Conservation (phyloP, 2,329 filamentous ascomycete genomes). For the Neocatenulostroma microsporum region DNA sequence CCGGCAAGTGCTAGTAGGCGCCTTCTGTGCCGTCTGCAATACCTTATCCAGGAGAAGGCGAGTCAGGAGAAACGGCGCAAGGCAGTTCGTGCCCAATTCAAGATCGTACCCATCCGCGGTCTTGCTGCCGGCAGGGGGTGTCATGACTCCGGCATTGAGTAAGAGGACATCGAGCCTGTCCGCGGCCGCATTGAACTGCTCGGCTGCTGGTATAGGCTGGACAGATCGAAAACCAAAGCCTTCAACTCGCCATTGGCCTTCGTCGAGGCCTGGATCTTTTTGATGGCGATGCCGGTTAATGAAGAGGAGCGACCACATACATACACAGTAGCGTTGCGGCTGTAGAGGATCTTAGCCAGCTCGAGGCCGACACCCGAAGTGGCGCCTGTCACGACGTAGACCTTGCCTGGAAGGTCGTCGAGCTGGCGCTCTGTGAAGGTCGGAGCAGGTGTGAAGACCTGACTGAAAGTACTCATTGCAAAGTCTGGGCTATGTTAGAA, state of each 20-base stretch:
- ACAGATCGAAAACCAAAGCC: slow-evolving; percentile 42
- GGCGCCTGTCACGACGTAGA: slow-evolving; percentile 48
- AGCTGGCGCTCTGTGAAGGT: too few species aligned
- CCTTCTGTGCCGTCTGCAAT: slow-evolving; percentile 19
- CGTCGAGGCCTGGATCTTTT: slow-evolving; percentile 34
- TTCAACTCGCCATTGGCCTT: slow-evolving; percentile 37
- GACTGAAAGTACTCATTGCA: too few species aligned
- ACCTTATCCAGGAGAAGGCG: slow-evolving; percentile 25
- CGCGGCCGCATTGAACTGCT: slow-evolving; percentile 30
- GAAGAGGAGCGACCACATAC: slow-evolving; percentile 43
- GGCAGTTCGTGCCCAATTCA: slow-evolving; percentile 29
- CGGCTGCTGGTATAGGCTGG: slow-evolving; percentile 26
- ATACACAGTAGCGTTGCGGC: slow-evolving; percentile 48
- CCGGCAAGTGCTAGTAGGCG: slow-evolving; percentile 23
- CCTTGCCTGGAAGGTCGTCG: too few species aligned
- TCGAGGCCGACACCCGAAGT: slow-evolving; percentile 46
- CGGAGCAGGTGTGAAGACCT: too few species aligned
- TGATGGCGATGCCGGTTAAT: slow-evolving; percentile 42
- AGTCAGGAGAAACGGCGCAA: slow-evolving; percentile 29
- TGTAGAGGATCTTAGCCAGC: slow-evolving; percentile 48
- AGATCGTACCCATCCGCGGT: slow-evolving; percentile 24
- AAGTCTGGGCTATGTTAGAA: too few species aligned
- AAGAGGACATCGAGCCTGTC: slow-evolving; percentile 30
- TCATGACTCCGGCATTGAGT: slow-evolving; percentile 20
- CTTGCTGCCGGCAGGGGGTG: slow-evolving; percentile 27